Base-by-base conservation (phyloP, 495 filamentous ascomycete genomes). In the Penicillium angulare region DNA sequence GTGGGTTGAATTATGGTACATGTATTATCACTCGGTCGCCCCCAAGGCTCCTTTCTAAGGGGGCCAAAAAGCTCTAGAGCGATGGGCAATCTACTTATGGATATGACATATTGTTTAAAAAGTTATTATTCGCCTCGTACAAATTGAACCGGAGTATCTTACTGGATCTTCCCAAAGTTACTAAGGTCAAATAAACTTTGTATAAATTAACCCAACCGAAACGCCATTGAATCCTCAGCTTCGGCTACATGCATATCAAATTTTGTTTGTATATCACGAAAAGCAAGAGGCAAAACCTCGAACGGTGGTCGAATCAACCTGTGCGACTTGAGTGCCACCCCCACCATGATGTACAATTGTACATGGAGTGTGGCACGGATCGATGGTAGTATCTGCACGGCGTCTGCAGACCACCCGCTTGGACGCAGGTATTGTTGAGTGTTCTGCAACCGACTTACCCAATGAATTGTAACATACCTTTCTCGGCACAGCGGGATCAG, bases 281-380 rank as follows among this genome's bases (percentile, higher is more conserved):
- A 7, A 6, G 17, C 33, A 16, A 35, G 16, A 35, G 33, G 33
- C 34, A 38, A 23, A 21, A 20, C 10, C 38, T 41, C 13, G 4
- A 12, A 40, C 12, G 26, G 36, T n/a, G 17, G 24, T 49, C 49
- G 32, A 39, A 52, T 45, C 38, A 38, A 41, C 31, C 38, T 20
- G 49, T 31, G 1, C 8, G 27, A 31, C 18, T 17, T 15, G 43
- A 23, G 32, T 20, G 40, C 45, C 45, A 47, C 42, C 57, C 53
- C 57, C 53, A 50, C 57, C 43, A 45, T 41, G 38, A 48, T 53
- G 43, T 48, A 43, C 39, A 31, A 31, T 31, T 16, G 41, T 24
- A 27, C 24, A 32, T 44, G 20, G 5, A 18, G 7, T 29, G 29
- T 46, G 27, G 43, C 43, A 46, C 43, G 31, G 43, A 20, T 40